These are phyloP conservation scores for Raphanus hybrid DNA, from an alignment of 441 rosid species.

Conservation along the genomic window DNA sequence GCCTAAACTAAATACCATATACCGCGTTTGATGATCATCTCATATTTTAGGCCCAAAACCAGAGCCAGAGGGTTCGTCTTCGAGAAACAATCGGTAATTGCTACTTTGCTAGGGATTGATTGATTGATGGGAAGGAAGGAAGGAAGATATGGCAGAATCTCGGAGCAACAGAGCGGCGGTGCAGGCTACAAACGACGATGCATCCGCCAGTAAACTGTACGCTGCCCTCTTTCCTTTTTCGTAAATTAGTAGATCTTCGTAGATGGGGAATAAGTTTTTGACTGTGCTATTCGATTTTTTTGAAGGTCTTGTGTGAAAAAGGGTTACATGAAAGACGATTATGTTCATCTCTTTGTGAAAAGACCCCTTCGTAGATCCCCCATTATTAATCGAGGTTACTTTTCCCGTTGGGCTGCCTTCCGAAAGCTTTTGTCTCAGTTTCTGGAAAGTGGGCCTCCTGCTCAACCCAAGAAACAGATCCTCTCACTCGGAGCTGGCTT, in stretches of 20 bases:
- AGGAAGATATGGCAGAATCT: slow-evolving; percentile 46
- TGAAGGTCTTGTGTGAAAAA: slow-evolving; percentile 85
- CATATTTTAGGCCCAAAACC: no score
- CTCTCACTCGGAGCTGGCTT: slow-evolving; percentile 96
- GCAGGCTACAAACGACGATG: slow-evolving; percentile 97
- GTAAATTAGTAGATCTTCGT: not conserved
- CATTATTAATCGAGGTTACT: slow-evolving; percentile 94
- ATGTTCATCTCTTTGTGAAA: slow-evolving; percentile 79
- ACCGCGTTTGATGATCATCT: no score
- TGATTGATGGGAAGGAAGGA: not conserved
- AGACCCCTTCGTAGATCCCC: slow-evolving; percentile 93
- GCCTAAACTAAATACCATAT: no score
- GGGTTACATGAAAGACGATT: slow-evolving; percentile 95
- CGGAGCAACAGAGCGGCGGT: slow-evolving; percentile 81
- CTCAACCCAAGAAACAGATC: slow-evolving; percentile 72
- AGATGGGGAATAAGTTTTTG: not conserved
- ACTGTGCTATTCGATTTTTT: slow-evolving; percentile 23
- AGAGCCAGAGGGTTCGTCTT: no score
- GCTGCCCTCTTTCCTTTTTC: slow-evolving; percentile 17
- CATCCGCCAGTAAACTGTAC: slow-evolving; percentile 92
- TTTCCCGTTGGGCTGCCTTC: slow-evolving; percentile 96
- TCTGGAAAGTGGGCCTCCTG: slow-evolving; percentile 56
- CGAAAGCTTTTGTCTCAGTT: slow-evolving; percentile 84
- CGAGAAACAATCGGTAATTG: not conserved
- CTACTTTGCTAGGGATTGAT: not conserved